These are phyloP conservation scores for Trichoderma hamatum DNA, from an alignment of 2,329 filamentous ascomycete species.

Conservation along the genomic window DNA sequence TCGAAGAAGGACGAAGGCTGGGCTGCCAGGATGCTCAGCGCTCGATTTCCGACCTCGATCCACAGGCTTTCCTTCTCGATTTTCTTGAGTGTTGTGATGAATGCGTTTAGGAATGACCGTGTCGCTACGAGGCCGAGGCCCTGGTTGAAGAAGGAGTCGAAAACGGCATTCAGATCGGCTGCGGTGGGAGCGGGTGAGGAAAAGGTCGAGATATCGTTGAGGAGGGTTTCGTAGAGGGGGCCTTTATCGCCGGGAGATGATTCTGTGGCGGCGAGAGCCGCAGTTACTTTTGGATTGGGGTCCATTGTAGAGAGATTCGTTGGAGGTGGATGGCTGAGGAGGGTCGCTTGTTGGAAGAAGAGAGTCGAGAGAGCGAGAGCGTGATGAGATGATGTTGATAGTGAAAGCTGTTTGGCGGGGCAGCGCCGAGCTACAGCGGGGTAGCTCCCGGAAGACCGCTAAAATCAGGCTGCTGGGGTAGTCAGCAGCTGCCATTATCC, in stretches of 20 bases:
- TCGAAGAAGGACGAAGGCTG: conserved; percentile 75
- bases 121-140: conserved; percentile 76
- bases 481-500: neutral
- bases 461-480: neutral
- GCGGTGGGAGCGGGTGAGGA: conserved; percentile 45
- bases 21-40: conserved; percentile 66
- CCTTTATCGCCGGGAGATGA: conserved; percentile 45
- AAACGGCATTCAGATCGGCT: conserved; percentile 68
- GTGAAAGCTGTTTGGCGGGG: conserved; percentile 13
- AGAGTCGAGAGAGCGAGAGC: conserved; percentile 24
- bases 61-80: conserved; percentile 66
- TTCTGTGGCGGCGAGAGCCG: conserved; percentile 49
- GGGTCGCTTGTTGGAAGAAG: neutral
- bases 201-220: conserved; percentile 47
- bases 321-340: neutral
- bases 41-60: conserved; percentile 74
- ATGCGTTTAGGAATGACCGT: conserved; percentile 68
- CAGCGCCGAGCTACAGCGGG: conserved; percentile 33
- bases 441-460: conserved; percentile 29
- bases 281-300: conserved; percentile 45
- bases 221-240: conserved; percentile 51
- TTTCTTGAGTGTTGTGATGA: conserved; percentile 64
- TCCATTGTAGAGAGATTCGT: conserved; percentile 38
- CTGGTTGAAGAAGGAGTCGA: conserved; percentile 68
- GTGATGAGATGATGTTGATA: neutral